These are phyloP conservation scores for Apodospora peruviana DNA, from an alignment of 495 filamentous ascomycete genomes.

Conservation along the genomic window DNA sequence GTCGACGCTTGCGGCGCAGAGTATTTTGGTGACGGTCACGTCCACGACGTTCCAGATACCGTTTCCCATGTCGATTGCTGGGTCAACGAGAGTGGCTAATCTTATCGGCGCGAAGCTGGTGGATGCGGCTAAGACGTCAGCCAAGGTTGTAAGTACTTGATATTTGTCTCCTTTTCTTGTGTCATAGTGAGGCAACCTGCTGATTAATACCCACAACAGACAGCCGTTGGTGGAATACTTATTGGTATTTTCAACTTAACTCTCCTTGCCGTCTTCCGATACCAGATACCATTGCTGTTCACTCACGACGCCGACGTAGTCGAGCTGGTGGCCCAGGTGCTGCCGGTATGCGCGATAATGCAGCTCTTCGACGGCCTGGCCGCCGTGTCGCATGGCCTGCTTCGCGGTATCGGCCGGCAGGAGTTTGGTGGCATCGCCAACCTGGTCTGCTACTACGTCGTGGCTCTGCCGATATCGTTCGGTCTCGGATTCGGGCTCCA, in stretches of 20 bases:
- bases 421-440: conserved; percentile 85
- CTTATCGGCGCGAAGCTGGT: conserved; percentile 64
- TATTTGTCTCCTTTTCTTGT: not conserved
- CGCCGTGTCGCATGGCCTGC: conserved; percentile 70
- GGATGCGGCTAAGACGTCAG: conserved; percentile 63
- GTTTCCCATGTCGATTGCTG: conserved; percentile 57
- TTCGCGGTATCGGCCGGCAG: conserved; percentile 80
- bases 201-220: conserved; percentile 18
- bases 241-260: conserved; percentile 74
- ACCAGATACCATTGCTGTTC: conserved; percentile 70
- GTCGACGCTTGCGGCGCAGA: conserved; percentile 59
- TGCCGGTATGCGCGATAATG: conserved; percentile 80
- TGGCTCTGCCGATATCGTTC: conserved; percentile 82
- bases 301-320: conserved; percentile 77
- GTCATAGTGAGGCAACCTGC: not conserved
- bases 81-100: conserved; percentile 60
- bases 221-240: conserved; percentile 54
- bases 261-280: conserved; percentile 56
- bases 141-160: conserved; percentile 52
- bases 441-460: conserved; percentile 74
- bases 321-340: conserved; percentile 59
- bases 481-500: conserved; percentile 63
- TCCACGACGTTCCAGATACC: conserved; percentile 55
- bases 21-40: conserved; percentile 49
- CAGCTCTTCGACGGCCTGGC: conserved; percentile 83